These are phyloP conservation scores for Curvularia verruculosa DNA, from an alignment of 2,329 filamentous ascomycete species.

Conservation along the genomic window DNA sequence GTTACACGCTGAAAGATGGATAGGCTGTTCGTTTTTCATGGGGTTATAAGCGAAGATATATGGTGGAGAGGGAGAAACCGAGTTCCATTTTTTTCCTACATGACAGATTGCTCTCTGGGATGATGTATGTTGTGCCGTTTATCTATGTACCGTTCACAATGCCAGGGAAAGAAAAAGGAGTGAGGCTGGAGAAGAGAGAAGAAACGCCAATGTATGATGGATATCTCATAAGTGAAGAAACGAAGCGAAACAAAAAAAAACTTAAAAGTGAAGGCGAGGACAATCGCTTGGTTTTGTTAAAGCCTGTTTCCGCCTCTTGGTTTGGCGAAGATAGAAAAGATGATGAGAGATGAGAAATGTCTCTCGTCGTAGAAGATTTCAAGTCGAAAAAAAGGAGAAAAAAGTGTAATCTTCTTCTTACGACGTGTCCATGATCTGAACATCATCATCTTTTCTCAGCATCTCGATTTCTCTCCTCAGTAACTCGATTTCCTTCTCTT, in stretches of 20 bases:
- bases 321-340: background rate
- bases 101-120: background rate
- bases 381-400: background rate
- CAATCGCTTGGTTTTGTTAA: background rate
- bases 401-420: background rate
- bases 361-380: background rate
- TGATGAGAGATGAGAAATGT: background rate
- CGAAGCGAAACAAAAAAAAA: background rate
- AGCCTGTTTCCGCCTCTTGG: background rate
- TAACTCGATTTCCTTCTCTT: slow-evolving; percentile 37
- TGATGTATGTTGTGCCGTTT: background rate
- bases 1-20: no score
- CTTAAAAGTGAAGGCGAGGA: background rate
- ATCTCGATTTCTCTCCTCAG: slow-evolving; percentile 35
- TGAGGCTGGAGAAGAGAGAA: background rate
- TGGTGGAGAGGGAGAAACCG: no score
- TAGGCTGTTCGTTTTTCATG: no score
- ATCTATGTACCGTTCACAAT: background rate
- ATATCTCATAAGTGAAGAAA: background rate
- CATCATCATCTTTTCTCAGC: slow-evolving; percentile 20
- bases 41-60: no score
- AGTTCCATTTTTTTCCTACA: no score
- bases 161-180: background rate
- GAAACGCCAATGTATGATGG: background rate
- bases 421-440: slow-evolving; percentile 32